phyloP scores from a whole-genome alignment of 768 basidiomycete genomes.

The Epithele typhae region DNA sequence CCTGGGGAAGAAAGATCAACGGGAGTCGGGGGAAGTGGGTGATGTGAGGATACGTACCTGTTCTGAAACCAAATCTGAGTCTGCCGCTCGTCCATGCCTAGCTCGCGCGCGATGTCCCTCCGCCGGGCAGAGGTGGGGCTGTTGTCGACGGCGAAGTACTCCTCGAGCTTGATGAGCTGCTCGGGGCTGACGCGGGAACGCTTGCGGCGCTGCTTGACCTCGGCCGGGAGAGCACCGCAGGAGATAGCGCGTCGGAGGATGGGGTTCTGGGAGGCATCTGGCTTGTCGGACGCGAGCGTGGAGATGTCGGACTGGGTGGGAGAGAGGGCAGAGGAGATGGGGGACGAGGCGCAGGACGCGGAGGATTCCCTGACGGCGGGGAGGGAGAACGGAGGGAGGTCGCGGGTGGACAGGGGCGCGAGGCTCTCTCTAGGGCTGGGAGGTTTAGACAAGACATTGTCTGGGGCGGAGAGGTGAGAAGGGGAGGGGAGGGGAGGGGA shows the following conservation, averaged over 20 bases:
- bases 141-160: constrained; percentile 61
- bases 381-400: background rate
- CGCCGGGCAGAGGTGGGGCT: constrained; percentile 69
- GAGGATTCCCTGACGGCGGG: background rate
- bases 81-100: constrained; percentile 84
- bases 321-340: constrained; percentile 5
- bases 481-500: background rate
- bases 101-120: constrained; percentile 65
- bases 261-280: background rate
- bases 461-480: background rate
- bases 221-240: constrained; percentile 7
- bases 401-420: constrained; percentile 1
- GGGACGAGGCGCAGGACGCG: constrained; percentile 4
- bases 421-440: background rate
- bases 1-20: constrained; percentile 31
- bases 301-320: constrained; percentile 5
- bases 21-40: constrained; percentile 2
- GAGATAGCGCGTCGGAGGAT: constrained; percentile 11
- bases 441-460: background rate
- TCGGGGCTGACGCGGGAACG: constrained; percentile 70
- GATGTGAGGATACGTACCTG: constrained; percentile 40
- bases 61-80: constrained; percentile 92
- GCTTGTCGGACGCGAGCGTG: background rate
- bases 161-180: constrained; percentile 73
- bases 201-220: constrained; percentile 50